Evolutionary conservation across 257 asterid species (phyloP).

Genomic region (Solanum lignicaule): DNA sequence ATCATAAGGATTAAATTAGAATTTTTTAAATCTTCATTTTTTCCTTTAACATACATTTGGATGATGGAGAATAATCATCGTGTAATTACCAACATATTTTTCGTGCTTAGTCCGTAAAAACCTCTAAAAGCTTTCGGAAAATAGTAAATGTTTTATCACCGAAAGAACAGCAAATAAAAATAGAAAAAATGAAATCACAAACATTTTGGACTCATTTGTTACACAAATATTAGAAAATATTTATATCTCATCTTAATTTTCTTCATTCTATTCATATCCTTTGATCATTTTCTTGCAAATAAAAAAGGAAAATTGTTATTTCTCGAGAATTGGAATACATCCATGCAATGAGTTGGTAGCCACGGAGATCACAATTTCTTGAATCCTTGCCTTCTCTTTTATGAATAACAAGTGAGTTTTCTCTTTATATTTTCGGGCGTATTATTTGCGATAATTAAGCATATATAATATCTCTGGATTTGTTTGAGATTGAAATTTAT

Average conservation of each 20-base stretch:
- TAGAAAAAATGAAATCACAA: neutral
- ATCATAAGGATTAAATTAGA: neutral
- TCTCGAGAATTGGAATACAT: neutral
- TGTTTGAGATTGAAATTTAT: neutral
- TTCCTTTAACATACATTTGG: neutral
- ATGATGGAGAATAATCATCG: neutral
- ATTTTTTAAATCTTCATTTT: neutral
- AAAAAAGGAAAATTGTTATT: neutral
- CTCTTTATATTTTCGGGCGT: neutral
- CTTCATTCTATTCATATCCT: neutral
- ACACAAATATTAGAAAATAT: neutral
- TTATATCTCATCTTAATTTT: neutral
- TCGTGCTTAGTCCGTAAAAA: neutral
- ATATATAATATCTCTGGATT: neutral
- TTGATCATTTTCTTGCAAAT: neutral
- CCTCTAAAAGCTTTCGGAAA: neutral
- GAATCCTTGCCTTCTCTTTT: neutral
- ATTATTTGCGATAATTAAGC: neutral
- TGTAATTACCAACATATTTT: neutral
- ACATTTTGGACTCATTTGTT: neutral
- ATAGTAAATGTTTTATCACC: neutral
- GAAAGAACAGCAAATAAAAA: neutral
- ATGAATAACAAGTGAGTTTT: neutral
- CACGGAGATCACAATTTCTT: neutral
- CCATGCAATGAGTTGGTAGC: neutral